phyloP scores from a whole-genome alignment of 116 monocot species.

The Trichopus zeylanicus region DNA sequence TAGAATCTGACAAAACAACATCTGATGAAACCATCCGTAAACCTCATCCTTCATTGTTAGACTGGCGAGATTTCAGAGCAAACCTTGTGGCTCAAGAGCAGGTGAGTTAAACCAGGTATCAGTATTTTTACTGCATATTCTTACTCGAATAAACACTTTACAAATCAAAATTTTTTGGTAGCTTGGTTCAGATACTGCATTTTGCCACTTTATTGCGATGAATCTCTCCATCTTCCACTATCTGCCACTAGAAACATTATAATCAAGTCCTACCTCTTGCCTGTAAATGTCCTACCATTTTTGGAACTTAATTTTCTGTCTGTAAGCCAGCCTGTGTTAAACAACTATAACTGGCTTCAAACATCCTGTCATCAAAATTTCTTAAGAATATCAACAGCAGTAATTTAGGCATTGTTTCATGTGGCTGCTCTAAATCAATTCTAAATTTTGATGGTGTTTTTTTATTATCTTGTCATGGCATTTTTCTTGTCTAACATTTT shows the following conservation, averaged over 20 bases:
- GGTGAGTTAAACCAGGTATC: slow-evolving; percentile 17
- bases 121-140: background rate
- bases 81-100: slow-evolving; percentile 52
- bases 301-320: background rate
- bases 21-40: slow-evolving; percentile 20
- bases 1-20: slow-evolving; percentile 24
- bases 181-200: background rate
- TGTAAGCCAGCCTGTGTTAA: background rate
- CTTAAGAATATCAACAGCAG: too few relatives aligned
- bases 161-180: background rate
- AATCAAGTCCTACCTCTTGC: too few relatives aligned
- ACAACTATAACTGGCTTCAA: background rate
- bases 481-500: too few relatives aligned
- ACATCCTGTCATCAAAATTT: background rate
- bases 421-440: background rate
- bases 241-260: too few relatives aligned
- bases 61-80: slow-evolving; percentile 93
- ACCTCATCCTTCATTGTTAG: slow-evolving; percentile 25
- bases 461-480: background rate
- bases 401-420: background rate
- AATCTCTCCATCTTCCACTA: too few relatives aligned
- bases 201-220: too few relatives aligned
- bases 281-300: too few relatives aligned
- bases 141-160: background rate
- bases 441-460: background rate